phyloP scores from a whole-genome alignment of 306 rosid species.

The Vigna trinervia region DNA sequence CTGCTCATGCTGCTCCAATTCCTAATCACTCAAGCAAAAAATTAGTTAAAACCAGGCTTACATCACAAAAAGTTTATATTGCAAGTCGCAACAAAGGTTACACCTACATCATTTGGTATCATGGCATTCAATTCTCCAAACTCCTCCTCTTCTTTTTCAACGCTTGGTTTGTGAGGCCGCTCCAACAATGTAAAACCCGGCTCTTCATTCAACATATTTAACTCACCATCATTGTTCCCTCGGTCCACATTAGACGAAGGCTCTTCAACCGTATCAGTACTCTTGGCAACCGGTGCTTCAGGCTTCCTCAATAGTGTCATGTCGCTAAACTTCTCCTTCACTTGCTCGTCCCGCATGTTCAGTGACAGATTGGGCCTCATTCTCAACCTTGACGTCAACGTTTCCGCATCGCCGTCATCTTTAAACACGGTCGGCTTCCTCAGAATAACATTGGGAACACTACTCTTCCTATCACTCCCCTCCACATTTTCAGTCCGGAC shows the following conservation, averaged over 20 bases:
- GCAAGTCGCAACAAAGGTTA: slow-evolving; percentile 37
- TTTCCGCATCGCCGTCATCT: slow-evolving; percentile 56
- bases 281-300: slow-evolving; percentile 47
- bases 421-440: slow-evolving; percentile 70
- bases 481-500: slow-evolving; percentile 43
- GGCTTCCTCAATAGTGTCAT: slow-evolving; percentile 92
- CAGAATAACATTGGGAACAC: slow-evolving; percentile 81
- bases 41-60: slow-evolving; percentile 30
- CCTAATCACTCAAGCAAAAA: slow-evolving; percentile 59
- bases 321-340: slow-evolving; percentile 73
- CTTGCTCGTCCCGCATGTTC: slow-evolving; percentile 55
- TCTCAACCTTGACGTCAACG: slow-evolving; percentile 56
- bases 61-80: slow-evolving; percentile 25
- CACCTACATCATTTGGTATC: slow-evolving; percentile 55
- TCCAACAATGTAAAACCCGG: slow-evolving; percentile 53
- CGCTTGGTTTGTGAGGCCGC: slow-evolving; percentile 54
- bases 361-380: slow-evolving; percentile 75
- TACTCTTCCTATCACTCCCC: slow-evolving; percentile 48
- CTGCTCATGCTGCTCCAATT: slow-evolving; percentile 54
- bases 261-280: slow-evolving; percentile 44
- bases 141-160: slow-evolving; percentile 25
- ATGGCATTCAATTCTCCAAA: slow-evolving; percentile 42
- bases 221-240: slow-evolving; percentile 44
- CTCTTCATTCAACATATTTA: slow-evolving; percentile 51
- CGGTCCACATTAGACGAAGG: slow-evolving; percentile 42